Conservation (phyloP, 2,329 filamentous ascomycete species). For the Botryotinia narcissicola region DNA sequence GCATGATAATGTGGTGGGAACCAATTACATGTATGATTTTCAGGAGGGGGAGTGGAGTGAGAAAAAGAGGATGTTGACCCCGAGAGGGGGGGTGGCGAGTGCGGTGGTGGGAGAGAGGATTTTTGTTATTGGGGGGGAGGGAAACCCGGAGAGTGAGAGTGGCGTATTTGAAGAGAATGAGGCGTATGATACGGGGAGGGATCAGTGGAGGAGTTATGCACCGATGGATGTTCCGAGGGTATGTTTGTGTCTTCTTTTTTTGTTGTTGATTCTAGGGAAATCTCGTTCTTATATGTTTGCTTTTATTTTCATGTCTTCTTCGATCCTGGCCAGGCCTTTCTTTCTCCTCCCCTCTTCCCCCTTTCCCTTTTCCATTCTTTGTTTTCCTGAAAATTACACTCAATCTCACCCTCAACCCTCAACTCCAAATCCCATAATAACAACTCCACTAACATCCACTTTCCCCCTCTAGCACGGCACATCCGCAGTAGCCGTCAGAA, state of each 20-base stretch:
- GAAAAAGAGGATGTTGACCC: slow-evolving; percentile 40
- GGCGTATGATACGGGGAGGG: slow-evolving; percentile 34
- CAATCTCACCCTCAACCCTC: too few species aligned
- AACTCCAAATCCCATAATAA: background rate
- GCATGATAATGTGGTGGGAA: slow-evolving; percentile 38
- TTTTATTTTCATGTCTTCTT: too few species aligned
- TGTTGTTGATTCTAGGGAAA: background rate
- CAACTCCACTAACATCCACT: rapidly evolving
- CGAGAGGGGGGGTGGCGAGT: slow-evolving; percentile 39
- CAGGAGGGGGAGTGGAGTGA: slow-evolving; percentile 32
- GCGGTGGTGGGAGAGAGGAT: slow-evolving; percentile 35
- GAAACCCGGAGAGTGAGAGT: slow-evolving; percentile 29
- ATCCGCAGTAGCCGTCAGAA: slow-evolving; percentile 34
- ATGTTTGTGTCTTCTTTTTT: background rate
- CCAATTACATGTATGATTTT: slow-evolving; percentile 41
- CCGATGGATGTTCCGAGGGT: slow-evolving; percentile 33
- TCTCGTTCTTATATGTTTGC: rapidly evolving
- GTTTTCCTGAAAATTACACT: too few species aligned
- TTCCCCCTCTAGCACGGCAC: slow-evolving; percentile 35
- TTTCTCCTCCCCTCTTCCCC: too few species aligned
- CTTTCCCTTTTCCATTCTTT: too few species aligned
- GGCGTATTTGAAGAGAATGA: slow-evolving; percentile 39
- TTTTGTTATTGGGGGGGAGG: slow-evolving; percentile 43
- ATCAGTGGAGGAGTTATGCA: background rate
- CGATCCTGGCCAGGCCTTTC: too few species aligned